phyloP scores from a whole-genome alignment of 2,329 filamentous ascomycete genomes.

The Penicillium sp. region DNA sequence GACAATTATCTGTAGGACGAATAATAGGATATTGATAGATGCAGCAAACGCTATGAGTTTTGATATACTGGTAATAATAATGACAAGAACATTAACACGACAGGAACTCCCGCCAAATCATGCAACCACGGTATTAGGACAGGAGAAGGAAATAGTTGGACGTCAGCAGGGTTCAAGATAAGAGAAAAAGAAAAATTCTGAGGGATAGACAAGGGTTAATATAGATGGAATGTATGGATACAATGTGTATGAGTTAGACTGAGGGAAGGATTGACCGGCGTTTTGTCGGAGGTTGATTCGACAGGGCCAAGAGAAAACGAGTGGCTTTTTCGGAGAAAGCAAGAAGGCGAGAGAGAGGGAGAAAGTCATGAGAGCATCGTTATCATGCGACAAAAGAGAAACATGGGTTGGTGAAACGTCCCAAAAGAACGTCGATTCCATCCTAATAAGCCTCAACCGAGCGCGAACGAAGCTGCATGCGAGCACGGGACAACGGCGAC shows the following conservation, averaged over 20 bases:
- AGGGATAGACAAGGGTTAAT: conserved; percentile 2
- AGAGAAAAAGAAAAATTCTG: not conserved
- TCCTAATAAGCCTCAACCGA: conserved; percentile 29
- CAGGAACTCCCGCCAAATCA: conserved; percentile 8
- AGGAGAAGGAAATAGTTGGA: not conserved
- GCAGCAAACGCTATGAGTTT: not conserved
- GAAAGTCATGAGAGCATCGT: conserved; percentile 19
- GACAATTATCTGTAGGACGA: not conserved
- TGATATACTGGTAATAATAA: not conserved
- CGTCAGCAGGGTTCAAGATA: not conserved
- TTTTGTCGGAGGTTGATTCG: not conserved
- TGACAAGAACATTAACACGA: conserved; percentile 2
- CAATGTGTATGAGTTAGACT: not conserved
- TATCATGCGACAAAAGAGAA: conserved; percentile 13
- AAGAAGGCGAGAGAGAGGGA: not conserved
- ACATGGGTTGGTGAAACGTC: not conserved
- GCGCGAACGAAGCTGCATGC: conserved; percentile 22
- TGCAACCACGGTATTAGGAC: conserved; percentile 5
- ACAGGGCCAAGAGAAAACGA: conserved; percentile 1
- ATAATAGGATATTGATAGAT: not conserved
- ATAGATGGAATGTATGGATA: not conserved
- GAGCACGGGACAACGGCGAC: conserved; percentile 18
- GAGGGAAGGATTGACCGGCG: conserved; percentile 1
- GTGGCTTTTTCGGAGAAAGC: conserved; percentile 9
- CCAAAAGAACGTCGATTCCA: not conserved